A percentile compares a stretch with the other conserved stretches of the same genome.
phyloP scores from a whole-genome alignment of 2,329 filamentous ascomycete species.

The Phialocephala sp. region DNA sequence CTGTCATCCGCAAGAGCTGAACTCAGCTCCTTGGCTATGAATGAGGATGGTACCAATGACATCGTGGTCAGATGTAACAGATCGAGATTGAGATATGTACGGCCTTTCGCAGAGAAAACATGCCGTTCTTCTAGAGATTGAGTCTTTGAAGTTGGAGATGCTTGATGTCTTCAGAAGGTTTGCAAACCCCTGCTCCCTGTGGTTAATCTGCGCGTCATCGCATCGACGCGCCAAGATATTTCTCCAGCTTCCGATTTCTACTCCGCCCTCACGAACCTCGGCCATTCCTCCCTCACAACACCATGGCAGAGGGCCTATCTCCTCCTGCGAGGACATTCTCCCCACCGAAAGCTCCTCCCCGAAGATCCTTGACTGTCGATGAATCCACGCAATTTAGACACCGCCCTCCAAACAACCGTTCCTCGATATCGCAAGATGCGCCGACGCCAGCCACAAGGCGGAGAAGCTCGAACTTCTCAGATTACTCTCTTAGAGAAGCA shows the following conservation, averaged over 20 bases:
- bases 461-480: conserved; percentile 79
- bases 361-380: conserved; percentile 29
- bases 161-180: neutral
- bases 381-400: conserved; percentile 34
- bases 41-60: neutral
- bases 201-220: conserved; percentile 7
- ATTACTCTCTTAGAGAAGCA: conserved; percentile 73
- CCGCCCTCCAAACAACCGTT: conserved; percentile 34
- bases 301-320: conserved; percentile 23
- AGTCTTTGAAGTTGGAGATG: too few species aligned
- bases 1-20: neutral
- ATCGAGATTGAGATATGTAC: neutral
- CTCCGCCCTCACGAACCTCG: conserved; percentile 3
- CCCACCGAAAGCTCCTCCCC: conserved; percentile 19
- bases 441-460: conserved; percentile 50
- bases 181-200: neutral
- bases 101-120: neutral
- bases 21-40: neutral
- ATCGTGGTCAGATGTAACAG: neutral
- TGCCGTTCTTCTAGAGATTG: neutral
- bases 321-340: conserved; percentile 20
- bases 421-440: conserved; percentile 38
- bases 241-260: conserved; percentile 1
- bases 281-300: conserved; percentile 8
- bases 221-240: neutral